Percentiles rank a stretch among this genome's conserved stretches.
phyloP scores from a whole-genome alignment of 768 basidiomycete species.

The Agrocybe pediades region DNA sequence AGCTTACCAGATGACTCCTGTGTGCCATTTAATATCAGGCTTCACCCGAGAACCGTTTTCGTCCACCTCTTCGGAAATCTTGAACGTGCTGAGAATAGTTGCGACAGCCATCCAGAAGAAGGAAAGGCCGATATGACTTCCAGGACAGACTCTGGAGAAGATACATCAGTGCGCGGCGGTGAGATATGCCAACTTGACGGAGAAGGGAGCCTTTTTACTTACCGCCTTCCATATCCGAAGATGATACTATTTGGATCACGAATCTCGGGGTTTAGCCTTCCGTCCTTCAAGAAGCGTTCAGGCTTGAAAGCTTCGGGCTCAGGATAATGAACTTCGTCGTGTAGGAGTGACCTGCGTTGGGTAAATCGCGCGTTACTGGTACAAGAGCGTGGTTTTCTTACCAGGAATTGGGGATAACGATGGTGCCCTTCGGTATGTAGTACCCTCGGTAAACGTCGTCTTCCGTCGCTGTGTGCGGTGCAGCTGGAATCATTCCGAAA shows the following conservation, averaged over 20 bases:
- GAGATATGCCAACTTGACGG: neutral
- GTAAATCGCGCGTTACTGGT: too few relatives aligned
- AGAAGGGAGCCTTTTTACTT: too few relatives aligned
- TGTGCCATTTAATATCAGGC: neutral
- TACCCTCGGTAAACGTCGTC: conserved; percentile 50
- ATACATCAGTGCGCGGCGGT: neutral
- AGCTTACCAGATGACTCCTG: neutral
- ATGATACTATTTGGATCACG: conserved; percentile 35
- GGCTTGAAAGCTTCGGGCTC: too few relatives aligned
- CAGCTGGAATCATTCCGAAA: too few relatives aligned
- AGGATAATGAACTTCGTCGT: too few relatives aligned
- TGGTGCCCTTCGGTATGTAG: conserved; percentile 43
- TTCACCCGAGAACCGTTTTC: neutral
- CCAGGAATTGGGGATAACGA: conserved; percentile 38
- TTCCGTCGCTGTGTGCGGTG: conserved; percentile 32
- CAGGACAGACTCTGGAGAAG: conserved; percentile 34
- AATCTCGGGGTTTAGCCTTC: conserved; percentile 34
- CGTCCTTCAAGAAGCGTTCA: too few relatives aligned
- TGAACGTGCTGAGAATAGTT: conserved; percentile 32
- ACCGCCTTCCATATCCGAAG: conserved; percentile 44
- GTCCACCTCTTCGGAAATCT: conserved; percentile 17
- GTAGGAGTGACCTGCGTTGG: too few relatives aligned
- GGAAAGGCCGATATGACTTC: conserved; percentile 30
- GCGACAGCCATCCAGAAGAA: conserved; percentile 29
- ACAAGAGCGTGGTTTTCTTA: too few relatives aligned